Base-by-base conservation (phyloP, 257 asterid species). In the Solanum sejunctum region DNA sequence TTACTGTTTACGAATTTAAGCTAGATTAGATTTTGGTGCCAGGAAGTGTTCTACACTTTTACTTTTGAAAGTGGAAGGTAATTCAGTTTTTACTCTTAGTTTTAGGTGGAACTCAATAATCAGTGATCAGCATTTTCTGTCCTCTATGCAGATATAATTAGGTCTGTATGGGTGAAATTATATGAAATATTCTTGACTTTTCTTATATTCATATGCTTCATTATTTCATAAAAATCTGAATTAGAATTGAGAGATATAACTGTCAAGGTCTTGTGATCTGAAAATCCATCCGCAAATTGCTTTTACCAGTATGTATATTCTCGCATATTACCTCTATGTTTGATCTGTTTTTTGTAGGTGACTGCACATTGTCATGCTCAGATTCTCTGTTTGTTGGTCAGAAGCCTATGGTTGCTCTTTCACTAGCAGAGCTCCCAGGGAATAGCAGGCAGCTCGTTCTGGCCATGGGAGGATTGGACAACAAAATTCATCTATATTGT, bases 381-480 rank as follows among this genome's bases (percentile, higher is more conserved):
- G 95, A 93, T 67, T 88, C 97, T 85, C 85, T 95, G 43, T 83
- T 78, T 85, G 89, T 91, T 51, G 97, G 97, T 82, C 90, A 66
- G 71, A 95, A 92, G 86, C 91, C 98, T 47, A 93, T 95, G 98
- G 99, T 95, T 81, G 93, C 98, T 80, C 97, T 96, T 86, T 93
- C 98, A 85, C 93, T 96, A 72, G 89, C 87, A 60, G 94, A 91
- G 85, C 91, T 96, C 87, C 98, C 97, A 87, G 95, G 95, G 83
- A 91, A 88, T 39, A 41, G 85, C 18, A 90, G 88, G 21, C 92
- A 85, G 86, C 88, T 96, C 60, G 92, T 89, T 83, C 86, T 95
- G 57, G 98, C 98, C 39, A 91, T 93, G 93, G 99, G 98, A 61
- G 98, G 99, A 84, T 86, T 95, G 89, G 98, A 96, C 91, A 95